A percentile compares a stretch with the other conserved stretches of the same genome.
These are phyloP conservation scores for Linnemannia schmuckeri DNA, from an alignment of 192 early-diverging fungal genomes.

Conservation along the genomic window DNA sequence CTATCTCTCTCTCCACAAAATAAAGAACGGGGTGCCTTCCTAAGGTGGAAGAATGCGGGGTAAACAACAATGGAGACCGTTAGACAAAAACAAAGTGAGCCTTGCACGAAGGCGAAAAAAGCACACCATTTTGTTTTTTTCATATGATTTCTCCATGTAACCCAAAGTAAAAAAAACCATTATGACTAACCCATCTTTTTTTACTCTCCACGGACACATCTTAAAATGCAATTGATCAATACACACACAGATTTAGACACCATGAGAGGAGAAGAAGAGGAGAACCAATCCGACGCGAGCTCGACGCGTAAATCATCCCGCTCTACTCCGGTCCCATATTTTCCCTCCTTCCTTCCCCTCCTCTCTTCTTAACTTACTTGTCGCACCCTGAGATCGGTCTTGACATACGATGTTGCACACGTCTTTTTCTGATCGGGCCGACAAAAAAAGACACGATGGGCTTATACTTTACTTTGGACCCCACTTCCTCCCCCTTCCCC, in stretches of 20 bases:
- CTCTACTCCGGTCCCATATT: neutral
- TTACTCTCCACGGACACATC: neutral
- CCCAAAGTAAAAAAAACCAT: neutral
- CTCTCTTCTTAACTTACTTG: neutral
- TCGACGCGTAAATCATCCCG: neutral
- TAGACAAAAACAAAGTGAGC: neutral
- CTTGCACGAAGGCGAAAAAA: neutral
- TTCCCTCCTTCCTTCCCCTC: neutral
- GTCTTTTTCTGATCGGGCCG: neutral
- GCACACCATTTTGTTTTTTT: neutral
- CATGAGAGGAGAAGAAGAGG: neutral
- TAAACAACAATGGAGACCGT: neutral
- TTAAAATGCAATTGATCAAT: neutral
- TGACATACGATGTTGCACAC: neutral
- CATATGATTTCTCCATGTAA: neutral
- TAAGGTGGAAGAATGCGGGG: constrained; percentile 8
- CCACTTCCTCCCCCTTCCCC: neutral
- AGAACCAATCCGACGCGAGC: neutral
- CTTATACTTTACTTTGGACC: too few relatives aligned
- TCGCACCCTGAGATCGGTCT: neutral
- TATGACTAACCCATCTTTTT: neutral
- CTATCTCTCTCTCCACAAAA: neutral
- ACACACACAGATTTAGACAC: neutral
- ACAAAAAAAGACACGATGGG: neutral
- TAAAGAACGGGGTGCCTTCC: neutral